Evolutionary conservation across 768 basidiomycete species (phyloP), one percentile per base, ranked within the genome.

Genomic region (Piloderma croceum): DNA sequence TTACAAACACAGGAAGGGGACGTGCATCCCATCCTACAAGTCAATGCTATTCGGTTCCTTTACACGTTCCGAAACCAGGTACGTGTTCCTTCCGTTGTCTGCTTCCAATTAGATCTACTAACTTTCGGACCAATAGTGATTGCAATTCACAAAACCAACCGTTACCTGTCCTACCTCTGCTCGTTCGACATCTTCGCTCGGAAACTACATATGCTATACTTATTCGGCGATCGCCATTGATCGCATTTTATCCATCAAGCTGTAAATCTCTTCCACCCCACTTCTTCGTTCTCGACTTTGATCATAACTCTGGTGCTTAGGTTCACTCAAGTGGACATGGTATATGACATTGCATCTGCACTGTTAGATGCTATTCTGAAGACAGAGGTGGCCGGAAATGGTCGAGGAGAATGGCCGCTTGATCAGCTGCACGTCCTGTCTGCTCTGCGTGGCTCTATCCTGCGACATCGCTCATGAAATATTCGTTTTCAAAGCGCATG

Each of bases 151-250:
- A 5, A 98, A 98, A 83, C 12, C 94, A 99, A 73, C 71, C 98
- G 7, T 72, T 93, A 6, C 81, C 89, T 2, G 94, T 98, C 17
- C 67, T 98, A 2, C 96, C 94, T 0, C 71, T 89, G n/a, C 77
- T 98, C 7, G 77, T 83, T 19, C 80, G 73, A 10, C 93, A 94
- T 58, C 79, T 98, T 24, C 67, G 70, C 5, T 90, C 89, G 15
- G 68, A 74, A 90, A 91, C 56, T 93, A 90, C 62, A 93, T 98
- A 34, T 83, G 86, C 19, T 94, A 87, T 53, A 93, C 94, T 0
- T 98, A 97, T 61, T 90, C 93, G 7, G 93, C 96, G 13, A 92
- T 97, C 52, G 90, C 93, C n/a, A 93, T 99, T 54, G 96, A 99
- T 55, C 78, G 92, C 6, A 83, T 97, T 40, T 65, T 99, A 27